Evolutionary conservation across 2,329 filamentous ascomycete species (phyloP).

Genomic region (Polytolypa hystricis): DNA sequence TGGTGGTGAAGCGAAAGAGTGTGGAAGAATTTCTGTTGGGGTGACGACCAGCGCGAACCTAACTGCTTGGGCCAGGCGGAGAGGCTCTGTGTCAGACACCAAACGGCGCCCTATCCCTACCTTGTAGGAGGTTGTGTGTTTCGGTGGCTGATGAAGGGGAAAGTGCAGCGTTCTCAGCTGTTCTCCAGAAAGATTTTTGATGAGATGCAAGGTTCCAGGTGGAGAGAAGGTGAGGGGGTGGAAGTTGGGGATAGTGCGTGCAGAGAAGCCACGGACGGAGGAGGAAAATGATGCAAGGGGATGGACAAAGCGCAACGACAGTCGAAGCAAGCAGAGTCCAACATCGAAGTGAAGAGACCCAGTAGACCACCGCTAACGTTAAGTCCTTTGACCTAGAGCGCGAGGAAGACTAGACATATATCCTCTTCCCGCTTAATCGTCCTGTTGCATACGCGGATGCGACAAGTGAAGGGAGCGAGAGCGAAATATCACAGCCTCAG

Average conservation of each 20-base stretch:
- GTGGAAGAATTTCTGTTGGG: background rate
- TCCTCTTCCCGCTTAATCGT: no score
- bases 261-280: background rate
- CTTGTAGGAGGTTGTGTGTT: background rate
- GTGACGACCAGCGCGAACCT: no score
- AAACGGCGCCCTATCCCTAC: background rate
- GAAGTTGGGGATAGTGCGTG: slow-evolving; percentile 3
- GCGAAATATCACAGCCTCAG: no score
- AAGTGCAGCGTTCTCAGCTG: background rate
- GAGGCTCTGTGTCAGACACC: no score
- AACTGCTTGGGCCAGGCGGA: no score
- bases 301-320: background rate
- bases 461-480: no score
- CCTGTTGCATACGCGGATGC: no score
- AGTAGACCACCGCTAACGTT: no score
- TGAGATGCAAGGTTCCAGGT: background rate
- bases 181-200: background rate
- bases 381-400: no score
- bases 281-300: background rate
- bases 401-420: background rate
- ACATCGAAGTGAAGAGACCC: no score
- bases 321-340: no score
- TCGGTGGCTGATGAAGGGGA: background rate
- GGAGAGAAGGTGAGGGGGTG: background rate
- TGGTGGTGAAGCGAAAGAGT: no score